Evolutionary conservation across 2,329 filamentous ascomycete genomes (phyloP).

Genomic region (Rutstroemia sp.): DNA sequence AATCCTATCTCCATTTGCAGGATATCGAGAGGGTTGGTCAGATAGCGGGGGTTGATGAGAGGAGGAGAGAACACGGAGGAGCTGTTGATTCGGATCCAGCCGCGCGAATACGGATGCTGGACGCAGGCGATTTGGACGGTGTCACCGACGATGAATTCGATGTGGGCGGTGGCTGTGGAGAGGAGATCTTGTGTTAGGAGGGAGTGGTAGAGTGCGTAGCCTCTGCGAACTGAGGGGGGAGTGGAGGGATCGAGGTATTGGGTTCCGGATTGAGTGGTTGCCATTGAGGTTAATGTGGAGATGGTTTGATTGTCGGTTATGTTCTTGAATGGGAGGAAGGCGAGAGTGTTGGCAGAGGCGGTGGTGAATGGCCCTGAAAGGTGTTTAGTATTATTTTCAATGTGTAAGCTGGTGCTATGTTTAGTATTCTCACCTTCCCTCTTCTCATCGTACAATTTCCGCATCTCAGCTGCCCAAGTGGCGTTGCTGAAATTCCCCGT

Average conservation of each 20-base stretch:
- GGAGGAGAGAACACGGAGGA: conserved; percentile 30
- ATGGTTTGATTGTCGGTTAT: not conserved
- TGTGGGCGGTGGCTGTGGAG: not conserved
- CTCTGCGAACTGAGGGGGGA: not conserved
- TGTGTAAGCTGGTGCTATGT: not conserved
- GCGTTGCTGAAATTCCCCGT: conserved; percentile 7
- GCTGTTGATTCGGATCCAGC: conserved; percentile 42
- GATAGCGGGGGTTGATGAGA: conserved; percentile 35
- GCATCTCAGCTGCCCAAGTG: conserved; percentile 6
- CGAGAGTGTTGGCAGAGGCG: not conserved
- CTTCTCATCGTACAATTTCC: conserved; percentile 1
- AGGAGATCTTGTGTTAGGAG: not conserved
- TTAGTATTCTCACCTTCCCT: not conserved
- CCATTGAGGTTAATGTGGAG: not conserved
- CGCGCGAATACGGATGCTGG: conserved; percentile 47
- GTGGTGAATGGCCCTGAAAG: conserved; percentile 6
- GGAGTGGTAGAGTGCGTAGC: not conserved
- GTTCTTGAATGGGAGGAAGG: conserved; percentile 1
- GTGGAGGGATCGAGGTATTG: conserved; percentile 4
- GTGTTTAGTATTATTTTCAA: not conserved
- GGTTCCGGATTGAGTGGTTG: not conserved
- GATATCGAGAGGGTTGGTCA: conserved; percentile 35
- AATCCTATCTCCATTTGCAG: not conserved
- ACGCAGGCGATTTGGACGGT: not conserved
- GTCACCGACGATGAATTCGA: conserved; percentile 6